A percentile compares a stretch with the other conserved stretches of the same genome.
Conservation (phyloP, 768 basidiomycete genomes). For the Mycena galericulata region DNA sequence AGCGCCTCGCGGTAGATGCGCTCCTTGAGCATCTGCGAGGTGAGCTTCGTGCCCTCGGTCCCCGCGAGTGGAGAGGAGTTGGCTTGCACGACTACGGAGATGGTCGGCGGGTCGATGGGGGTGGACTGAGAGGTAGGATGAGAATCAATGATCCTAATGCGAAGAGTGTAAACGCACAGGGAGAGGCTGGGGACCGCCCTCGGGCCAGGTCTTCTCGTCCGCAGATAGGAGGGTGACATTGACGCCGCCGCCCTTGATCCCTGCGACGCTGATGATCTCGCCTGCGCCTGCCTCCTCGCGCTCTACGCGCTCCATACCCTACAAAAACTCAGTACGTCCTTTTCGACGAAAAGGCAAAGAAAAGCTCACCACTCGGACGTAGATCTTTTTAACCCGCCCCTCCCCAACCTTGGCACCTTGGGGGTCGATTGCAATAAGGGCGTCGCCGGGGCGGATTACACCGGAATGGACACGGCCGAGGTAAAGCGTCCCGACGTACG, state of each 20-base stretch:
- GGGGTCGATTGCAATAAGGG: conserved; percentile 52
- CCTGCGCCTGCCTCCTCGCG: conserved; percentile 59
- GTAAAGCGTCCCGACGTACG: conserved; percentile 62
- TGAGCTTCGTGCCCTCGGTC: conserved; percentile 60
- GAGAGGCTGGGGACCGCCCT: conserved; percentile 52
- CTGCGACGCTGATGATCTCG: conserved; percentile 63
- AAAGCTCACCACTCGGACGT: conserved; percentile 21
- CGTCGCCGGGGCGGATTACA: conserved; percentile 52
- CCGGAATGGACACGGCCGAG: conserved; percentile 61
- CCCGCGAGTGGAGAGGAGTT: conserved; percentile 63
- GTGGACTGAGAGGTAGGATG: conserved; percentile 42
- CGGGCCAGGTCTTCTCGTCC: conserved; percentile 54
- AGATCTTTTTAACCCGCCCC: conserved; percentile 62
- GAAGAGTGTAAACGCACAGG: conserved; percentile 43
- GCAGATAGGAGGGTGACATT: conserved; percentile 58
- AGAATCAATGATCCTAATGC: neutral
- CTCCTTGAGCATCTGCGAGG: conserved; percentile 61
- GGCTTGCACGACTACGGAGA: conserved; percentile 59
- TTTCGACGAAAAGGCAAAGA: conserved; percentile 36
- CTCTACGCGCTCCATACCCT: conserved; percentile 57
- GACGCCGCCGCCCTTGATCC: conserved; percentile 60
- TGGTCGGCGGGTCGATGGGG: conserved; percentile 64
- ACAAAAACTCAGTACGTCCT: conserved; percentile 11
- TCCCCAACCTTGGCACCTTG: conserved; percentile 61
- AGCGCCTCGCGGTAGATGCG: conserved; percentile 62